These are phyloP conservation scores for Beauveria brongniartii DNA, from an alignment of 2,329 filamentous ascomycete genomes.

Conservation along the genomic window DNA sequence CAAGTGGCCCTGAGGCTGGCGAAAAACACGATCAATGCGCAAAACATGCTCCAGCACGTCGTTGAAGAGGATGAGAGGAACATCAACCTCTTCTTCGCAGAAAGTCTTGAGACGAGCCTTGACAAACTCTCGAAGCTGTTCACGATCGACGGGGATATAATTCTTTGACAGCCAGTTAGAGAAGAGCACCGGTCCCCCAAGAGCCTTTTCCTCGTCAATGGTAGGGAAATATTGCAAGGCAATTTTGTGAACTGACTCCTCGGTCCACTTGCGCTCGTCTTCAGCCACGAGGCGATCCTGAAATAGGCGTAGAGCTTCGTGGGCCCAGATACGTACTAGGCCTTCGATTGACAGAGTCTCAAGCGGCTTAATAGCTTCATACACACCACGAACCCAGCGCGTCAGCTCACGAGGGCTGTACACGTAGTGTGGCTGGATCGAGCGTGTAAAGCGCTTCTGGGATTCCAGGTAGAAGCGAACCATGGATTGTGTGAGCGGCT, in stretches of 20 bases:
- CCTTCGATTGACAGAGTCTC: constrained; percentile 85
- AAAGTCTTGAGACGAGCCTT: constrained; percentile 96
- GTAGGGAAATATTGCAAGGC: constrained; percentile 89
- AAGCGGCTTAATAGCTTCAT: constrained; percentile 90
- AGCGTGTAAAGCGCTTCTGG: constrained; percentile 86
- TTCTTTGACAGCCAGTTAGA: constrained; percentile 99
- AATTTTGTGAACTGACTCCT: constrained; percentile 77
- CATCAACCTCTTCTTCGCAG: constrained; percentile 98
- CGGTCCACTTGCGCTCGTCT: constrained; percentile 91
- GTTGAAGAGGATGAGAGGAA: constrained; percentile 97
- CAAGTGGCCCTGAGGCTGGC: constrained; percentile 94
- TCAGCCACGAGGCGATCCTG: constrained; percentile 93
- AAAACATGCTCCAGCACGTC: constrained; percentile 97
- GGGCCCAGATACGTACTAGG: constrained; percentile 93
- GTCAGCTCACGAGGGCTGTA: constrained; percentile 99
- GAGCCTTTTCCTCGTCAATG: constrained; percentile 82
- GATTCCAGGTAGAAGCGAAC: constrained; percentile 94
- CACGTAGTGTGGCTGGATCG: constrained; percentile 97
- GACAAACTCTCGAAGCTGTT: constrained; percentile 92
- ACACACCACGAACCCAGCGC: constrained; percentile 93
- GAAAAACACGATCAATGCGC: constrained; percentile 96
- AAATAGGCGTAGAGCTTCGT: constrained; percentile 92
- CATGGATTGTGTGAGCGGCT: constrained; percentile 93
- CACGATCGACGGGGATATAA: constrained; percentile 92
- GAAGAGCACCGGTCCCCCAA: constrained; percentile 91